These are phyloP conservation scores for Aspergillus fischeri DNA, from an alignment of 2,329 filamentous ascomycete species.

Conservation along the genomic window DNA sequence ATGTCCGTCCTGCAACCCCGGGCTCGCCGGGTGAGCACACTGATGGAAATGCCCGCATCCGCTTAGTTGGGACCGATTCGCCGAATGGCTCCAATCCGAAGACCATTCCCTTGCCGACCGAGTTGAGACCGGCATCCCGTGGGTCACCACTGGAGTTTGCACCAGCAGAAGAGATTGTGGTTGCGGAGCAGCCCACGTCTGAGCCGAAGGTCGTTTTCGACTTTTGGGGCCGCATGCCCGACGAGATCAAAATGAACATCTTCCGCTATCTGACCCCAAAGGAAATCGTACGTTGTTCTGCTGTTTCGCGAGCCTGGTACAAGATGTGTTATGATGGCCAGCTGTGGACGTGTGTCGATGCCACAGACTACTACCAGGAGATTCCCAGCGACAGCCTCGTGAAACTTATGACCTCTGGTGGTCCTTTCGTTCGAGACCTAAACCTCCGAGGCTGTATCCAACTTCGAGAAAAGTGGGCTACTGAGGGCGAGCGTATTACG, in stretches of 20 bases:
- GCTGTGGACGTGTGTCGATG: constrained; percentile 81
- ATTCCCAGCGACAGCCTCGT: constrained; percentile 81
- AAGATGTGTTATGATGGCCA: constrained; percentile 90
- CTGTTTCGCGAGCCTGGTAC: constrained; percentile 74
- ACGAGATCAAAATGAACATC: constrained; percentile 75
- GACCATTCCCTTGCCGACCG: constrained; percentile 61
- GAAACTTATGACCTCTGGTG: constrained; percentile 78
- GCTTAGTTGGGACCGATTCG: constrained; percentile 50
- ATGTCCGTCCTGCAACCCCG: constrained; percentile 53
- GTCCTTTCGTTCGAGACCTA: constrained; percentile 84
- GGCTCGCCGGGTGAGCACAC: constrained; percentile 45
- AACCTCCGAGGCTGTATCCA: constrained; percentile 91
- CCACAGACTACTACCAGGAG: constrained; percentile 78
- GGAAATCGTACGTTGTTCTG: constrained; percentile 73
- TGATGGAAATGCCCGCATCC: constrained; percentile 53
- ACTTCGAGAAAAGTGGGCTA: constrained; percentile 73
- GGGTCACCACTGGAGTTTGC: constrained; percentile 26
- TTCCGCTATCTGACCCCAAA: constrained; percentile 72
- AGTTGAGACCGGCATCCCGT: constrained; percentile 51
- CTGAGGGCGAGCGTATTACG: constrained; percentile 64
- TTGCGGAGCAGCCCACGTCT: constrained; percentile 16
- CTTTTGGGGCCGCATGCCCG: constrained; percentile 77
- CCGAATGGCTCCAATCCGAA: constrained; percentile 36
- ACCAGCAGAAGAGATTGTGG: constrained; percentile 16
- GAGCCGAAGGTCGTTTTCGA: constrained; percentile 48